A percentile compares a stretch with the other conserved stretches of the same genome.
These are phyloP conservation scores for Coniosporium tulheliwenetii DNA, from an alignment of 2,329 filamentous ascomycete genomes.

Conservation along the genomic window DNA sequence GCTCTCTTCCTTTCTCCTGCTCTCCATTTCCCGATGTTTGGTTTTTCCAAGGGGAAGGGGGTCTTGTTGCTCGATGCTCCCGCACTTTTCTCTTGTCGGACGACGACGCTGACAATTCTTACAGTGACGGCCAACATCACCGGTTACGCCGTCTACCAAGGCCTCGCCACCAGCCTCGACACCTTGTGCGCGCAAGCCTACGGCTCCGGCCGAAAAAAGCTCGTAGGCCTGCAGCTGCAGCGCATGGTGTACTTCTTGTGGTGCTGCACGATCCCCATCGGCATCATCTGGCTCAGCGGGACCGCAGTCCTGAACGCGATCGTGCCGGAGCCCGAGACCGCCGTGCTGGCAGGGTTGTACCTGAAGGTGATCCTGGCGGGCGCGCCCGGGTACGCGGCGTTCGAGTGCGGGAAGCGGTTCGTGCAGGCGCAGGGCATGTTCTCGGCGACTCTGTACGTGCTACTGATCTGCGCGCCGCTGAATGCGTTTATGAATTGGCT, in stretches of 20 bases:
- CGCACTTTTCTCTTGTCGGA: no score
- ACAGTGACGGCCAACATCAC: conserved; percentile 32
- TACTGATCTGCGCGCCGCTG: conserved; percentile 67
- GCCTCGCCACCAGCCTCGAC: conserved; percentile 79
- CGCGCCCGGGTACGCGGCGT: conserved; percentile 59
- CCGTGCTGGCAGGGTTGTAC: conserved; percentile 56
- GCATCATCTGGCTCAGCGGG: conserved; percentile 53
- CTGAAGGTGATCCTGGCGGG: conserved; percentile 54
- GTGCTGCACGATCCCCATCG: conserved; percentile 56
- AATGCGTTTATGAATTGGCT: conserved; percentile 71
- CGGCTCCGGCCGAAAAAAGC: conserved; percentile 73
- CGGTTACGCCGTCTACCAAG: conserved; percentile 31
- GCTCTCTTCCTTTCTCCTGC: not conserved
- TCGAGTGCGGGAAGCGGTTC: conserved; percentile 71
- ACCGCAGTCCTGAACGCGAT: conserved; percentile 47
- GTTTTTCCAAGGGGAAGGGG: conserved; percentile 15
- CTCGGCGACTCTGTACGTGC: conserved; percentile 64
- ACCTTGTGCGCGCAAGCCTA: conserved; percentile 91
- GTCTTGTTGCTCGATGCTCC: no score
- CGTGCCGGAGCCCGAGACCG: conserved; percentile 57
- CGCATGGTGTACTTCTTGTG: conserved; percentile 69
- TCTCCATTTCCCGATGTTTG: not conserved
- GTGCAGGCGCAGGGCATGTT: conserved; percentile 83
- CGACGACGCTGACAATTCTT: conserved; percentile 1
- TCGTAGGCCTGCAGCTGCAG: conserved; percentile 74